phyloP scores from a whole-genome alignment of 768 basidiomycete genomes.

The Glaciozyma antarctica region DNA sequence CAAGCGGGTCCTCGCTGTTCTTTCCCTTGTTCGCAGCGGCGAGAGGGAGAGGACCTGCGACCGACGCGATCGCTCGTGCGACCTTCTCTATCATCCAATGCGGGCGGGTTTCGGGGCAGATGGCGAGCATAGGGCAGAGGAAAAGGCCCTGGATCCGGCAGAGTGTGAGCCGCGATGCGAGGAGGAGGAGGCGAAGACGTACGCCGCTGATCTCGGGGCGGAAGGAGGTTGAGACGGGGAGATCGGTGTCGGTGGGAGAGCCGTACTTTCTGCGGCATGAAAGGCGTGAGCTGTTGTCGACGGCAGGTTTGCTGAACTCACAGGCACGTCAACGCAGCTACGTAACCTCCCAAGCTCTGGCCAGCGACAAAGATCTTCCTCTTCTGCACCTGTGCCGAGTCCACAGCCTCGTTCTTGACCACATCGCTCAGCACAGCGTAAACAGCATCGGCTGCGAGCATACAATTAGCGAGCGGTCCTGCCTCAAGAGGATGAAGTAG shows the following conservation, averaged over 20 bases:
- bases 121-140: slow-evolving; percentile 34
- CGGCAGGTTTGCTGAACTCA: neutral
- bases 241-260: slow-evolving; percentile 11
- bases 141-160: slow-evolving; percentile 8
- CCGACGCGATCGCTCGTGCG: slow-evolving; percentile 20
- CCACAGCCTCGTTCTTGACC: slow-evolving; percentile 11
- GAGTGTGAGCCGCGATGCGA: slow-evolving; percentile 1
- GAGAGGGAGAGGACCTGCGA: slow-evolving; percentile 29
- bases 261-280: slow-evolving; percentile 19
- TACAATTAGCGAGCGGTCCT: neutral
- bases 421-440: slow-evolving; percentile 31
- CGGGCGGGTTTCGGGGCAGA: slow-evolving; percentile 29
- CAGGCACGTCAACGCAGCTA: slow-evolving; percentile 23
- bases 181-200: neutral
- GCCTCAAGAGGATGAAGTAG: neutral
- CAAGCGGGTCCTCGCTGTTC: slow-evolving; percentile 22
- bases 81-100: slow-evolving; percentile 21
- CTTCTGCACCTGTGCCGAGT: slow-evolving; percentile 10
- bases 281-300: neutral
- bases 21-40: slow-evolving; percentile 33
- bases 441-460: slow-evolving; percentile 24
- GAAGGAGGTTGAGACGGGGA: slow-evolving; percentile 1
- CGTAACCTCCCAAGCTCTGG: slow-evolving; percentile 29
- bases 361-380: slow-evolving; percentile 33
- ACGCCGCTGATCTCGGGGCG: slow-evolving; percentile 26